Percentiles rank a stretch among this genome's conserved stretches.
phyloP scores from a whole-genome alignment of 805 yeast species.

The Yamadazyma endophytica region DNA sequence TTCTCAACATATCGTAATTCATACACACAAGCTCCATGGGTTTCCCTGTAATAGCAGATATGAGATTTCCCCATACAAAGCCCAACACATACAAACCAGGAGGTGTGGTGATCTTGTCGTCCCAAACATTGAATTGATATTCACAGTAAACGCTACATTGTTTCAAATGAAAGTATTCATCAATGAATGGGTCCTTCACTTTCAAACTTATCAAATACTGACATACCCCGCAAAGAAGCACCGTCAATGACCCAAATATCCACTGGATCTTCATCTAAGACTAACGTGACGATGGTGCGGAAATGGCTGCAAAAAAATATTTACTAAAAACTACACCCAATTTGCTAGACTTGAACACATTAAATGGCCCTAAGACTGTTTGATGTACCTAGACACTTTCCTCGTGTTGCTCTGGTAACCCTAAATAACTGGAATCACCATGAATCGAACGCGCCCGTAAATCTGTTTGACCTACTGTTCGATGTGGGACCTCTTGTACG shows the following conservation, averaged over 20 bases:
- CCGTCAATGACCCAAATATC: too few species aligned
- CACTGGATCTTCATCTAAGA: too few species aligned
- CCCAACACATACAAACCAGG: conserved; percentile 77
- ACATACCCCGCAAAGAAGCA: conserved; percentile 10
- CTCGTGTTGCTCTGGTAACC: too few species aligned
- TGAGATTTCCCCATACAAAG: conserved; percentile 28
- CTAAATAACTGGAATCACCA: too few species aligned
- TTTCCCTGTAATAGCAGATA: conserved; percentile 13
- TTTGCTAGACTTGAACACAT: too few species aligned
- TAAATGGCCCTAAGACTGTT: too few species aligned
- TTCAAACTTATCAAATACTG: conserved; percentile 14
- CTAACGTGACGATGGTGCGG: too few species aligned
- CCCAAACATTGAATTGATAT: conserved; percentile 68
- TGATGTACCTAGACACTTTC: too few species aligned
- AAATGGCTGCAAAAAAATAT: conserved; percentile 5
- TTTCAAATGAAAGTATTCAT: conserved; percentile 81
- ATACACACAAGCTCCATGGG: conserved; percentile 11
- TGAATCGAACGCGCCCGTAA: too few species aligned
- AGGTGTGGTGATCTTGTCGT: conserved; percentile 91
- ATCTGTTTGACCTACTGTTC: too few species aligned
- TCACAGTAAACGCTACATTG: conserved; percentile 69
- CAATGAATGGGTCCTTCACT: conserved; percentile 44
- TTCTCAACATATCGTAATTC: conserved; percentile 21
- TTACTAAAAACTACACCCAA: too few species aligned
- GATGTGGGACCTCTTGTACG: too few species aligned